A percentile compares a stretch with the other conserved stretches of the same genome.
These are phyloP conservation scores for Aspergillus coremiiformis DNA, from an alignment of 495 filamentous ascomycete genomes.

Conservation along the genomic window DNA sequence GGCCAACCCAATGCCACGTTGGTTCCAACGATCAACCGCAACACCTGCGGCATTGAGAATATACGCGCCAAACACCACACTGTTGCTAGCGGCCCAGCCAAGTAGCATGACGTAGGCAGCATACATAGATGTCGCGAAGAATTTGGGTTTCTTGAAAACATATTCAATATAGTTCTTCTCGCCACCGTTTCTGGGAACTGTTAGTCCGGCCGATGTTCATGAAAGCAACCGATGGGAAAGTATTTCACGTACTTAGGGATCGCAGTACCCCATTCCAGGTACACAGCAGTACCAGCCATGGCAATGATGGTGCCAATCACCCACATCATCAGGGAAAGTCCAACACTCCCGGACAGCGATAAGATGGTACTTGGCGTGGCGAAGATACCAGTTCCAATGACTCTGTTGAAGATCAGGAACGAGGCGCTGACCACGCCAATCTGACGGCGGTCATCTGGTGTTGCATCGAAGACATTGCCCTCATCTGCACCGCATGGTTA, in stretches of 20 bases:
- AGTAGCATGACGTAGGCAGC: conserved; percentile 51
- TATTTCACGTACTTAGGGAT: conserved; percentile 33
- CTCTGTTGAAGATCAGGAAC: conserved; percentile 57
- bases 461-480: conserved; percentile 53
- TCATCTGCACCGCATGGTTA: conserved; percentile 23
- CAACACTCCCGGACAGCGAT: conserved; percentile 44
- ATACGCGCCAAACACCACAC: conserved; percentile 63
- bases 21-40: conserved; percentile 57
- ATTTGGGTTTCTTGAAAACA: conserved; percentile 56
- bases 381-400: conserved; percentile 62
- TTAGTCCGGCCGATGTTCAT: not conserved
- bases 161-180: conserved; percentile 67
- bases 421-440: conserved; percentile 53
- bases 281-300: conserved; percentile 44
- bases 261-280: conserved; percentile 49
- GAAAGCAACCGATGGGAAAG: not conserved
- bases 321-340: conserved; percentile 48
- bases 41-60: conserved; percentile 56
- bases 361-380: conserved; percentile 54
- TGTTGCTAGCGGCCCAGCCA: conserved; percentile 53
- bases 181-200: conserved; percentile 50
- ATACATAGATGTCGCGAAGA: conserved; percentile 57
- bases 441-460: conserved; percentile 54
- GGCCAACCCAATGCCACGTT: conserved; percentile 58
- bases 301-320: conserved; percentile 44